These are phyloP conservation scores for Lentithecium fluviatile DNA, from an alignment of 495 filamentous ascomycete species.

Conservation along the genomic window DNA sequence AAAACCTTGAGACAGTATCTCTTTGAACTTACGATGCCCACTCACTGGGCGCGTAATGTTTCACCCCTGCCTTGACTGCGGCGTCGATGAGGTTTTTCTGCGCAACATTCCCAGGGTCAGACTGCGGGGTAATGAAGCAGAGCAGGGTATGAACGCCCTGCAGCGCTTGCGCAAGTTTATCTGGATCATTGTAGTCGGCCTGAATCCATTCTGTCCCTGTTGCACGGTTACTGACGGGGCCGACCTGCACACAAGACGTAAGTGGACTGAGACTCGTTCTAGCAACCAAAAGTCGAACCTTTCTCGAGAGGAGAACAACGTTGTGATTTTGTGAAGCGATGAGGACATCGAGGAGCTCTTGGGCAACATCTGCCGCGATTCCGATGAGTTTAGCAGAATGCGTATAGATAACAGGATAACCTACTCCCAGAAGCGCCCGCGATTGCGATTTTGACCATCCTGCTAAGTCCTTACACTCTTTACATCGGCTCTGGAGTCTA, in stretches of 20 bases:
- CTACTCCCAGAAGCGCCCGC: slow-evolving; percentile 55
- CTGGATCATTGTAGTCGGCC: slow-evolving; percentile 33
- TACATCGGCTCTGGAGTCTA: too few relatives aligned
- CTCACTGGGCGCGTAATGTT: slow-evolving; percentile 31
- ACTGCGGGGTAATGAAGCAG: slow-evolving; percentile 50
- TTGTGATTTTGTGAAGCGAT: slow-evolving; percentile 53
- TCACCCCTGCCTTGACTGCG: slow-evolving; percentile 23
- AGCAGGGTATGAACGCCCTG: slow-evolving; percentile 55
- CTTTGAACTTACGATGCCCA: slow-evolving; percentile 15
- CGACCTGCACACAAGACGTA: slow-evolving; percentile 6
- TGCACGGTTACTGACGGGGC: slow-evolving; percentile 31
- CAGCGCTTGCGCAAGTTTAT: slow-evolving; percentile 43
- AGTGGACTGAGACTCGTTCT: neutral
- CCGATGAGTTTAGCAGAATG: neutral
- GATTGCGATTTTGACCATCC: slow-evolving; percentile 57
- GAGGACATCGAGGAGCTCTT: slow-evolving; percentile 56
- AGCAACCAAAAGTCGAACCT: slow-evolving; percentile 36
- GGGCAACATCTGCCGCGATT: slow-evolving; percentile 49
- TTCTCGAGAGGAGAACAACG: slow-evolving; percentile 50
- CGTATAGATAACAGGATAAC: slow-evolving; percentile 16
- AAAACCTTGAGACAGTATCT: too few relatives aligned
- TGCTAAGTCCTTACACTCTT: too few relatives aligned
- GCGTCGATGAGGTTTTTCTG: slow-evolving; percentile 48
- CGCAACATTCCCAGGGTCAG: slow-evolving; percentile 41
- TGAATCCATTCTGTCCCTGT: slow-evolving; percentile 45